Base-by-base conservation (phyloP, 139 green algal species). In the Ulvella scutata region DNA sequence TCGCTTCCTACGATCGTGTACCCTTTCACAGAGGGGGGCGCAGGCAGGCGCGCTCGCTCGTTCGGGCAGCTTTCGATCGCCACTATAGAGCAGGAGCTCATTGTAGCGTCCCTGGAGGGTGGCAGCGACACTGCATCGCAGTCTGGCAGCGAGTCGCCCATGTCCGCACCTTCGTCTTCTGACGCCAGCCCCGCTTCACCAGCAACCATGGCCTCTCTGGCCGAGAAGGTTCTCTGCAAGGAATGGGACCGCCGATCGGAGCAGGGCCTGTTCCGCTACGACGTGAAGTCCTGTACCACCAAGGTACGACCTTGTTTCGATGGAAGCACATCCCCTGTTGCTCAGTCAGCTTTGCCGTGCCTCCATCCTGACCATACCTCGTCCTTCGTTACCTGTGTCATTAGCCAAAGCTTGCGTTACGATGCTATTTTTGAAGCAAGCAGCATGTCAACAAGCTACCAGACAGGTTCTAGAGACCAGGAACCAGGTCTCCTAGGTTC, bases 271-370 rank as follows among this genome's bases (percentile, higher is more conserved):
- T 96, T 96, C 76, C 91, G 93, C 40, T 99, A 99, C 76, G 92
- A 98, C 76, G 90, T 99, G 31, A 93, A 90, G 4, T 84, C 83
- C 28, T 96, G 89, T 81, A 77, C 85, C 67, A 98, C 89, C 23
- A 93, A 94, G 82, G 72, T 93, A 31, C 75, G 98, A 28, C 83
- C 87, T 3, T n/a, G n/a, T n/a, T n/a, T n/a, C n/a, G n/a, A n/a
- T n/a, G n/a, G n/a, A n/a, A n/a, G n/a, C n/a, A n/a, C n/a, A n/a
- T n/a, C n/a, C n/a, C n/a, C n/a, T n/a, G n/a, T n/a, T n/a, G n/a
- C n/a, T n/a, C n/a, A n/a, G n/a, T n/a, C n/a, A n/a, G n/a, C n/a
- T n/a, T n/a, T n/a, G n/a, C n/a, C n/a, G n/a, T n/a, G n/a, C n/a
- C n/a, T n/a, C n/a, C n/a, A n/a, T n/a, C n/a, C n/a, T n/a, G n/a